A percentile compares a stretch with the other conserved stretches of the same genome.
phyloP scores from a whole-genome alignment of 2,329 filamentous ascomycete genomes.

The Raffaelea arxii region DNA sequence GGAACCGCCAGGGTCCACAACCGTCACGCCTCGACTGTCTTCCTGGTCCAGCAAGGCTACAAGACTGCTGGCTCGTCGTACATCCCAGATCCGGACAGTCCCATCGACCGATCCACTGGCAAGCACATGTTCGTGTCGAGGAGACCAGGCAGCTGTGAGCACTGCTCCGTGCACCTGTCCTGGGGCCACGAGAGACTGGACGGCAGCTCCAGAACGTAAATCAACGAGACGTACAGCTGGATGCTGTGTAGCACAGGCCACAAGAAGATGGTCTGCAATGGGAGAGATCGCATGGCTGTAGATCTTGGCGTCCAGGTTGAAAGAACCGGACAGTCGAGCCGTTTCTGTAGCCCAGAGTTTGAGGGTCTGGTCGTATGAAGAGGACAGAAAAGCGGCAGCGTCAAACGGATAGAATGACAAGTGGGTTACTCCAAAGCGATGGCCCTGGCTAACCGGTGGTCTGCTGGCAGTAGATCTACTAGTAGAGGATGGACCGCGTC shows the following conservation, averaged over 20 bases:
- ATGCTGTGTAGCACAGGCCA: conserved; percentile 82
- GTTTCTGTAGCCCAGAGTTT: conserved; percentile 64
- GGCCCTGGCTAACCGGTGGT: conserved; percentile 21
- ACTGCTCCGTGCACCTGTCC: conserved; percentile 47
- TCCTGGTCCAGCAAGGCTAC: conserved; percentile 76
- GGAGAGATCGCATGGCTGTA: conserved; percentile 73
- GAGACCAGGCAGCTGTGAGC: conserved; percentile 70
- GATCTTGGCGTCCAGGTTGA: conserved; percentile 57
- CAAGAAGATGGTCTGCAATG: conserved; percentile 62
- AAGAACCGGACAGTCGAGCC: conserved; percentile 52
- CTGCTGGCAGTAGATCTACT: neutral
- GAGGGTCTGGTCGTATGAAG: conserved; percentile 67
- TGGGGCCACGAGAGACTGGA: conserved; percentile 62
- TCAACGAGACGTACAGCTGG: conserved; percentile 79
- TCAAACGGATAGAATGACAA: conserved; percentile 74
- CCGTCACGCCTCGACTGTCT: conserved; percentile 61
- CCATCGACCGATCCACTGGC: conserved; percentile 82
- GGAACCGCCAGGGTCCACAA: conserved; percentile 20
- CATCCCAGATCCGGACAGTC: conserved; percentile 76
- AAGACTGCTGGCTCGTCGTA: conserved; percentile 66
- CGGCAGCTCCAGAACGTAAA: conserved; percentile 67
- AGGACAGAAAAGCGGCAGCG: conserved; percentile 62
- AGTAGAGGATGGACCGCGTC: neutral
- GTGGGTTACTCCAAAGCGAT: conserved; percentile 66
- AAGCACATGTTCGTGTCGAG: conserved; percentile 66